These are phyloP conservation scores for Orobanche coerulescens DNA, from an alignment of 257 asterid genomes.

Conservation along the genomic window DNA sequence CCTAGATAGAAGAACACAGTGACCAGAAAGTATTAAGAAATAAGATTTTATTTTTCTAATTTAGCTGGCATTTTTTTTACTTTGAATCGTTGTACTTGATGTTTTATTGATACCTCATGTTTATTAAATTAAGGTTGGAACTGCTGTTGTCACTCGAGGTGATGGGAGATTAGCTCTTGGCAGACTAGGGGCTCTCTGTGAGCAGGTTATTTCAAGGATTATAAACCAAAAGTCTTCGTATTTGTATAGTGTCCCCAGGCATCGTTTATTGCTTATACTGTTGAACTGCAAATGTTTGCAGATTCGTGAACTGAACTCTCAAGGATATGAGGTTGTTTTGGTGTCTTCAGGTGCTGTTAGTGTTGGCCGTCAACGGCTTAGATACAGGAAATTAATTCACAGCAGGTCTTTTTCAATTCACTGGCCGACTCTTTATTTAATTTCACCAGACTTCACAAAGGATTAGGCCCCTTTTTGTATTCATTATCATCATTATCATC, in stretches of 20 bases:
- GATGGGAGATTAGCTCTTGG: conserved; percentile 94
- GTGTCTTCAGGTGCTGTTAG: conserved; percentile 98
- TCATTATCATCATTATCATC: too few species aligned
- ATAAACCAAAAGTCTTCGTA: neutral
- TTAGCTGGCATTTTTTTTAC: neutral
- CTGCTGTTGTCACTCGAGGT: conserved; percentile 69
- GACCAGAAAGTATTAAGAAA: too few species aligned
- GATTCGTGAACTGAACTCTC: conserved; percentile 77
- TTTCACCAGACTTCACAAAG: neutral
- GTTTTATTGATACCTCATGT: neutral
- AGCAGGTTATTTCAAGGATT: conserved; percentile 56
- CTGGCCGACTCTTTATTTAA: neutral
- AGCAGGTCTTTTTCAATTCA: conserved; percentile 60
- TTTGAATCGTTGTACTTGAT: neutral
- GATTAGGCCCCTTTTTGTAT: too few species aligned
- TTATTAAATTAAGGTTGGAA: conserved; percentile 57
- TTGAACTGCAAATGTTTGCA: conserved; percentile 36
- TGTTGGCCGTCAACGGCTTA: conserved; percentile 89
- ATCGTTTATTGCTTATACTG: conserved; percentile 16
- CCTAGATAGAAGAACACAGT: too few species aligned
- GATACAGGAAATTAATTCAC: conserved; percentile 60
- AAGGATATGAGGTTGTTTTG: conserved; percentile 87
- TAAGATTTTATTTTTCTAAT: neutral
- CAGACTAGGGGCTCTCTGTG: conserved; percentile 92
- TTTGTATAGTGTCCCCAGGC: neutral